Evolutionary conservation across 2,329 filamentous ascomycete species (phyloP).

Genomic region (Arthrobotrys conoides): DNA sequence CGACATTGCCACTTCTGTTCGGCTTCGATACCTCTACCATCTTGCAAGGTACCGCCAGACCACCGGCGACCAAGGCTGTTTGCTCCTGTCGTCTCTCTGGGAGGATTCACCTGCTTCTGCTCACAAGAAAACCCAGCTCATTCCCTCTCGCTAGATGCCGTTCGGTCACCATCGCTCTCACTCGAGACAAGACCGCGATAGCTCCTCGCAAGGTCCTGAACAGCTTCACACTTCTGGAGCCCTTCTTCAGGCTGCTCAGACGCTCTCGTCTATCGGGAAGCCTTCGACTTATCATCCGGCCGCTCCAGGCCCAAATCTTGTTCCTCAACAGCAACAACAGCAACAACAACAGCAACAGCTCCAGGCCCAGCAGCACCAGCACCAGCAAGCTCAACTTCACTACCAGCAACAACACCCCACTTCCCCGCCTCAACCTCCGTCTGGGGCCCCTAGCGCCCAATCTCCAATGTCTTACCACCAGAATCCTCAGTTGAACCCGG

Average conservation of each 20-base stretch:
- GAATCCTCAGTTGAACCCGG: slow-evolving; percentile 52
- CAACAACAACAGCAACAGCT: slow-evolving; percentile 30
- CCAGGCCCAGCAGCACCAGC: slow-evolving; percentile 25
- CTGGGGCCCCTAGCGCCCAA: slow-evolving; percentile 32
- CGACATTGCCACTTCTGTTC: slow-evolving; percentile 8
- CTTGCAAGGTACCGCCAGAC: slow-evolving; percentile 16
- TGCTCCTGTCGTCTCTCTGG: not conserved
- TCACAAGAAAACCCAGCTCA: not conserved
- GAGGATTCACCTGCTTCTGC: not conserved
- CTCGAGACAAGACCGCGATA: slow-evolving; percentile 53
- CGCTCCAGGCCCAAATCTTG: slow-evolving; percentile 37
- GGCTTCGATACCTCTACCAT: slow-evolving; percentile 1
- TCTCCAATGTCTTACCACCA: slow-evolving; percentile 59
- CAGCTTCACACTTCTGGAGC: slow-evolving; percentile 51
- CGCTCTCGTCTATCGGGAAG: slow-evolving; percentile 59
- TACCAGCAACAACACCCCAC: slow-evolving; percentile 56
- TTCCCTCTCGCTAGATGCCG: slow-evolving; percentile 50
- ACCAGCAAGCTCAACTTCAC: slow-evolving; percentile 28
- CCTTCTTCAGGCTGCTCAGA: slow-evolving; percentile 53
- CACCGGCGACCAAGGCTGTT: not conserved
- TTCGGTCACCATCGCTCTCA: slow-evolving; percentile 58
- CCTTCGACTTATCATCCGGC: slow-evolving; percentile 48
- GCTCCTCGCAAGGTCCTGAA: slow-evolving; percentile 49
- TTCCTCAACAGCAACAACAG: slow-evolving; percentile 38
- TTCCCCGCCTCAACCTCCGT: slow-evolving; percentile 60